A percentile compares a stretch with the other conserved stretches of the same genome.
Conservation (phyloP, 2,329 filamentous ascomycete species). For the Claviceps humidiphila region DNA sequence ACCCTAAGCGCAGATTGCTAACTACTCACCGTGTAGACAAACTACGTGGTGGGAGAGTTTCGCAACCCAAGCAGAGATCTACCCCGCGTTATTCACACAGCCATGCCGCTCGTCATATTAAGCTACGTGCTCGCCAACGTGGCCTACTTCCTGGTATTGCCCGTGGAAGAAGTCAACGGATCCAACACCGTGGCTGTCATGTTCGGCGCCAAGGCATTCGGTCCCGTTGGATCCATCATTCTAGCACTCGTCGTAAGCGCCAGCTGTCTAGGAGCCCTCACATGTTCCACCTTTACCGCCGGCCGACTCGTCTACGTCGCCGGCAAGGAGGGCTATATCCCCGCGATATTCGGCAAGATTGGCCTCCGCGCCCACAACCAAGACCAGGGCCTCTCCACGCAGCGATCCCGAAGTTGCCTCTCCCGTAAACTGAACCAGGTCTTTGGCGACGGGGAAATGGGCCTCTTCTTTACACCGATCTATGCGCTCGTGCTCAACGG, state of each 20-base stretch:
- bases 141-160: constrained; percentile 88
- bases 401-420: constrained; percentile 41
- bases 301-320: constrained; percentile 87
- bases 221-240: constrained; percentile 64
- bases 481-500: constrained; percentile 79
- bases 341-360: constrained; percentile 67
- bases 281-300: constrained; percentile 86
- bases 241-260: constrained; percentile 82
- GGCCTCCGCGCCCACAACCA: constrained; percentile 42
- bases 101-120: constrained; percentile 85
- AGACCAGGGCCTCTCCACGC: constrained; percentile 27
- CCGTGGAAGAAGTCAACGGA: constrained; percentile 63
- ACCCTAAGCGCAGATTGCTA: background rate
- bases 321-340: constrained; percentile 89
- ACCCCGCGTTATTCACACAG: constrained; percentile 88
- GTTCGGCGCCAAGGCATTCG: constrained; percentile 85
- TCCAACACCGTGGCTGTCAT: constrained; percentile 93
- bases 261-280: constrained; percentile 88
- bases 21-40: constrained; percentile 48
- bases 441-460: constrained; percentile 63
- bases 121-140: constrained; percentile 86
- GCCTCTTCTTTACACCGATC: constrained; percentile 87
- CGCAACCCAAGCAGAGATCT: constrained; percentile 81
- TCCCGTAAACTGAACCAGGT: constrained; percentile 45
- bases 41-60: constrained; percentile 96